phyloP scores from a whole-genome alignment of 169 alveolate genomes.

The Plasmodium malariae region DNA sequence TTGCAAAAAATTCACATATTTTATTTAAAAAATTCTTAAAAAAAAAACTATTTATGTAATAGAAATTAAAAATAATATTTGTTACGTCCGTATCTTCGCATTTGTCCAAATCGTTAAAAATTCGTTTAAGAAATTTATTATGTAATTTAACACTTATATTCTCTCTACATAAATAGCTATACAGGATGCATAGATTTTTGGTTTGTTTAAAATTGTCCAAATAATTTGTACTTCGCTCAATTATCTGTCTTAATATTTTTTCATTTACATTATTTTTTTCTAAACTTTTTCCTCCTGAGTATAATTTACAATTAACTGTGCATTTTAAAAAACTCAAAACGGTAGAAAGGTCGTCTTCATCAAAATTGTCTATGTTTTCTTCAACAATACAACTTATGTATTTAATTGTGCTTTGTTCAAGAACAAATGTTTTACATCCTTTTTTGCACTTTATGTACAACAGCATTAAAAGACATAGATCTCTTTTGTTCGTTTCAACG shows the following conservation, averaged over 20 bases:
- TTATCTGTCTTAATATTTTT: conserved; percentile 21
- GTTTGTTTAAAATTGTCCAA: conserved; percentile 57
- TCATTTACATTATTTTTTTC: conserved; percentile 8
- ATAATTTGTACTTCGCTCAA: conserved; percentile 41
- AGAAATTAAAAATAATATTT: conserved; percentile 48
- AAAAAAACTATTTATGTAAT: conserved; percentile 61
- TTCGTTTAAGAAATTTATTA: conserved; percentile 20
- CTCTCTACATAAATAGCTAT: conserved; percentile 66
- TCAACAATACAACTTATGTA: conserved; percentile 32
- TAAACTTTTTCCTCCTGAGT: conserved; percentile 11
- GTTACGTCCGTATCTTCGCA: conserved; percentile 68
- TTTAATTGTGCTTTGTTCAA: conserved; percentile 29
- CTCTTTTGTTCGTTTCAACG: conserved; percentile 16
- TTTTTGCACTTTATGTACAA: conserved; percentile 49
- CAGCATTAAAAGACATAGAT: conserved; percentile 47
- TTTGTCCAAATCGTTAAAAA: conserved; percentile 29
- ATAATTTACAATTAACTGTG: conserved; percentile 41
- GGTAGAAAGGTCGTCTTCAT: conserved; percentile 66
- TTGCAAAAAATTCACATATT: conserved; percentile 20
- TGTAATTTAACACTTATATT: conserved; percentile 46
- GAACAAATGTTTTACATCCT: conserved; percentile 29
- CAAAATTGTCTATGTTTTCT: conserved; percentile 45
- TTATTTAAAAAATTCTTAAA: conserved; percentile 46
- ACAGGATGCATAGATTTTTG: conserved; percentile 54
- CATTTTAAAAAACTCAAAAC: conserved; percentile 45